A percentile compares a stretch with the other conserved stretches of the same genome.
phyloP scores from a whole-genome alignment of 2,329 filamentous ascomycete species.

The Dactylellina sp. region DNA sequence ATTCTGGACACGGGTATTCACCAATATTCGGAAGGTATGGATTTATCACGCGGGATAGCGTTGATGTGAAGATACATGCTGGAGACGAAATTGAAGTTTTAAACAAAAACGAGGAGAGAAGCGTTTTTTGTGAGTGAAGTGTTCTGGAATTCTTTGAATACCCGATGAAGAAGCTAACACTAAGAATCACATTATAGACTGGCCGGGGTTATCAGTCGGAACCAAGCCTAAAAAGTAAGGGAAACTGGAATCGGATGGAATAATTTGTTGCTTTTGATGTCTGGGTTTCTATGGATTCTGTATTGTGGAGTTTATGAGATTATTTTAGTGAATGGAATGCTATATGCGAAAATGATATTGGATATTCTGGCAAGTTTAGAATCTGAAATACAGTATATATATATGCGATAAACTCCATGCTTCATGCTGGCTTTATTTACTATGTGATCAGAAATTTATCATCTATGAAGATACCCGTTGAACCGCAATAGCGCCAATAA shows the following conservation, averaged over 20 bases:
- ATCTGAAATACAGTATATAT: not conserved
- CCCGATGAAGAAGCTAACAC: slow-evolving; percentile 6
- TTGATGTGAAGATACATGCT: slow-evolving; percentile 66
- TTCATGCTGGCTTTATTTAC: too few relatives aligned
- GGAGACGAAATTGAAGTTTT: slow-evolving; percentile 71
- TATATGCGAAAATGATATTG: not conserved
- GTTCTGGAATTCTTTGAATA: not conserved
- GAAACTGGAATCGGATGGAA: not conserved
- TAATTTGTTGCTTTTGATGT: too few relatives aligned
- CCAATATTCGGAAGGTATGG: slow-evolving; percentile 80
- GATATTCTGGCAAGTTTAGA: not conserved
- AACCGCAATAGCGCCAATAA: slow-evolving; percentile 54
- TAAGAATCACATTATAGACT: slow-evolving; percentile 57
- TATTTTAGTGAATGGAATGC: not conserved
- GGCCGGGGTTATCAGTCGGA: slow-evolving; percentile 61
- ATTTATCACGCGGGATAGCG: slow-evolving; percentile 67
- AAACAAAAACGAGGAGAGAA: slow-evolving; percentile 68
- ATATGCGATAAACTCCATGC: slow-evolving; percentile 5
- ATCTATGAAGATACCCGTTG: slow-evolving; percentile 31
- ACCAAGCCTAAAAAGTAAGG: slow-evolving; percentile 29
- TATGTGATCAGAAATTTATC: too few relatives aligned
- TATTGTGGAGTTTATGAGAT: not conserved
- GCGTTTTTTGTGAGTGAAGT: slow-evolving; percentile 68
- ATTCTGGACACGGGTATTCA: slow-evolving; percentile 74
- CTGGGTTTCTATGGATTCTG: too few relatives aligned